A percentile compares a stretch with the other conserved stretches of the same genome.
phyloP scores from a whole-genome alignment of 164 flowering plant genomes.

The Dillenia turbinata region DNA sequence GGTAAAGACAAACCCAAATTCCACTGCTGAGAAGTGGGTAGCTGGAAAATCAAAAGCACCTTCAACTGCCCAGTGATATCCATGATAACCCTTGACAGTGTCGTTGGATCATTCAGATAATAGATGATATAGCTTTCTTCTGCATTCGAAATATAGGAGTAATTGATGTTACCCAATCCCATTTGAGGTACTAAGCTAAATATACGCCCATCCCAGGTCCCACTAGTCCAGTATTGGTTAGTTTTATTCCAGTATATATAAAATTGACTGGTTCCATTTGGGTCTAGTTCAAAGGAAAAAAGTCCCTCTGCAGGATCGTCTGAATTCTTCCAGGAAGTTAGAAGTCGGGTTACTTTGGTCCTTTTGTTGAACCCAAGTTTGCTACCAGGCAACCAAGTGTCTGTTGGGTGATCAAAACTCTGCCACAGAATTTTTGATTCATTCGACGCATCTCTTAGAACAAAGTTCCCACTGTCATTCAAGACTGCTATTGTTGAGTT shows the following conservation, averaged over 20 bases:
- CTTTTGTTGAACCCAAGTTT: constrained; percentile 1
- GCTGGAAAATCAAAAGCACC: constrained; percentile 11
- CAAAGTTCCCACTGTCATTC: background rate
- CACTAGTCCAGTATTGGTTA: constrained; percentile 19
- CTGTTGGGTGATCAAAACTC: constrained; percentile 5
- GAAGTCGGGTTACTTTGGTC: background rate
- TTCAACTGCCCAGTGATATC: constrained; percentile 11
- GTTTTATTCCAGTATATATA: constrained; percentile 11
- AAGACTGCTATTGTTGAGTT: constrained; percentile 1
- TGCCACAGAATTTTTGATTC: background rate
- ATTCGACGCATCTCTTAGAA: constrained; percentile 2
- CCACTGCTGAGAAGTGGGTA: constrained; percentile 14
- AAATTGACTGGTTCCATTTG: background rate
- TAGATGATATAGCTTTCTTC: constrained; percentile 18
- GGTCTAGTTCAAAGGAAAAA: constrained; percentile 6
- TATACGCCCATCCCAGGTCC: constrained; percentile 17
- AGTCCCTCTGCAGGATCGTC: constrained; percentile 4
- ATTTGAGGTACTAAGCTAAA: constrained; percentile 22
- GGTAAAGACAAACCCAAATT: constrained; percentile 17
- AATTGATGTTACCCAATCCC: constrained; percentile 9
- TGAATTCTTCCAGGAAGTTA: constrained; percentile 9
- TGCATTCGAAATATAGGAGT: constrained; percentile 9
- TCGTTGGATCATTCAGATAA: constrained; percentile 1
- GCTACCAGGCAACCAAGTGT: constrained; percentile 13
- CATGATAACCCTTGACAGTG: constrained; percentile 9